Evolutionary conservation across 768 basidiomycete species (phyloP).

Genomic region (Imleria badia): DNA sequence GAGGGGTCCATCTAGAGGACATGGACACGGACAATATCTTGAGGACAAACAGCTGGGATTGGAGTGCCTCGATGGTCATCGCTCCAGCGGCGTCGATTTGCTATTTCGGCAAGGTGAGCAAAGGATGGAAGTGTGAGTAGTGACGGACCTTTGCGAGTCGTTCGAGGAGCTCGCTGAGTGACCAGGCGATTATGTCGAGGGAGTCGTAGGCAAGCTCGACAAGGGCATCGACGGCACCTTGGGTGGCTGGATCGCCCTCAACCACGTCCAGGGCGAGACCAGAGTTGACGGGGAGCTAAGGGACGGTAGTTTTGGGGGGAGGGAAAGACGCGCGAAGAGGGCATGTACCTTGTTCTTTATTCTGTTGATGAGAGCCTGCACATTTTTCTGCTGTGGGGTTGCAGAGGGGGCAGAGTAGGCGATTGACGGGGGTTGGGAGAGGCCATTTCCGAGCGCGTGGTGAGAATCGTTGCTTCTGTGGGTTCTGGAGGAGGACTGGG

Average conservation of each 20-base stretch:
- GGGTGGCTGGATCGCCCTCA: conserved; percentile 73
- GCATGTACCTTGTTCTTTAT: conserved; percentile 72
- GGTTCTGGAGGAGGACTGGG: conserved; percentile 42
- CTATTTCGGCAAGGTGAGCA: conserved; percentile 32
- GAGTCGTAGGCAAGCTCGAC: conserved; percentile 78
- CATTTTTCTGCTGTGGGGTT: conserved; percentile 79
- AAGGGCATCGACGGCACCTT: conserved; percentile 74
- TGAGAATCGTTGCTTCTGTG: conserved; percentile 68
- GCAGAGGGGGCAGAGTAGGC: conserved; percentile 39
- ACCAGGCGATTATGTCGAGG: conserved; percentile 77
- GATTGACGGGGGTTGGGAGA: conserved; percentile 33
- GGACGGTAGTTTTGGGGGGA: not conserved
- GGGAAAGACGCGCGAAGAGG: not conserved
- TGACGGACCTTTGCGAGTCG: conserved; percentile 67
- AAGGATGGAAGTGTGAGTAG: not conserved
- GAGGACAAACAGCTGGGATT: conserved; percentile 84
- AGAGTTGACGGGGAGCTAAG: conserved; percentile 82
- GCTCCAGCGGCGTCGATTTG: conserved; percentile 54
- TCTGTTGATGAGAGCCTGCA: conserved; percentile 76
- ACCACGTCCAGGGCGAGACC: conserved; percentile 70
- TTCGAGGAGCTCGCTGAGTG: conserved; percentile 75
- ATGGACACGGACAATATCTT: conserved; percentile 79
- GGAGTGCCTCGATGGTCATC: conserved; percentile 67
- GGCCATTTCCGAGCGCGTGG: conserved; percentile 37
- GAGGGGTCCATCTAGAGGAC: conserved; percentile 67